A percentile compares a stretch with the other conserved stretches of the same genome.
These are phyloP conservation scores for Aspergillus neoniger DNA, from an alignment of 2,329 filamentous ascomycete species.

Conservation along the genomic window DNA sequence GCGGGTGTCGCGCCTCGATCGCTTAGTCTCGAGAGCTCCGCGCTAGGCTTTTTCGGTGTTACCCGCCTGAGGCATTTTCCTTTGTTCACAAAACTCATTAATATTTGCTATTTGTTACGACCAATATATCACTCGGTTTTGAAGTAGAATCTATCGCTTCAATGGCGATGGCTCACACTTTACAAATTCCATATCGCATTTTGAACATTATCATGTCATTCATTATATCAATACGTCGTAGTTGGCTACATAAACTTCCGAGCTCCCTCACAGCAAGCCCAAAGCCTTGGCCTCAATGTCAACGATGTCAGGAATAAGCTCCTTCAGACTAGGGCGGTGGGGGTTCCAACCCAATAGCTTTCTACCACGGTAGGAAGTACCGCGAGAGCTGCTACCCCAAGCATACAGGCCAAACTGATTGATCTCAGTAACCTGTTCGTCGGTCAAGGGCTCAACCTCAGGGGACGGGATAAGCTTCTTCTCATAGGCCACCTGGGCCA, in stretches of 20 bases:
- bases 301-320: conserved; percentile 58
- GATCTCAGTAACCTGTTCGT: conserved; percentile 45
- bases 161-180: too few species aligned
- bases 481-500: conserved; percentile 52
- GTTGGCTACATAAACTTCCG: background rate
- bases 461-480: conserved; percentile 54
- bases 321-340: conserved; percentile 50
- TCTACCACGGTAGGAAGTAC: conserved; percentile 37
- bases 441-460: conserved; percentile 39
- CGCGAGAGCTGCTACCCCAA: conserved; percentile 43
- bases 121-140: background rate
- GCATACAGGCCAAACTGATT: conserved; percentile 37
- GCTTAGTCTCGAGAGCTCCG: background rate
- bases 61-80: background rate
- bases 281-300: conserved; percentile 49
- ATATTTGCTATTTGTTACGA: background rate
- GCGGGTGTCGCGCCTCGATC: background rate
- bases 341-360: conserved; percentile 44
- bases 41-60: background rate
- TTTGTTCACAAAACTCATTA: background rate
- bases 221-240: conserved; percentile 1
- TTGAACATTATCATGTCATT: background rate
- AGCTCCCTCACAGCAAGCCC: conserved; percentile 29
- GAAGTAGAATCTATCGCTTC: background rate
- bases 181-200: background rate